These are phyloP conservation scores for Penicillium nordicum DNA, from an alignment of 2,329 filamentous ascomycete species.

Conservation along the genomic window DNA sequence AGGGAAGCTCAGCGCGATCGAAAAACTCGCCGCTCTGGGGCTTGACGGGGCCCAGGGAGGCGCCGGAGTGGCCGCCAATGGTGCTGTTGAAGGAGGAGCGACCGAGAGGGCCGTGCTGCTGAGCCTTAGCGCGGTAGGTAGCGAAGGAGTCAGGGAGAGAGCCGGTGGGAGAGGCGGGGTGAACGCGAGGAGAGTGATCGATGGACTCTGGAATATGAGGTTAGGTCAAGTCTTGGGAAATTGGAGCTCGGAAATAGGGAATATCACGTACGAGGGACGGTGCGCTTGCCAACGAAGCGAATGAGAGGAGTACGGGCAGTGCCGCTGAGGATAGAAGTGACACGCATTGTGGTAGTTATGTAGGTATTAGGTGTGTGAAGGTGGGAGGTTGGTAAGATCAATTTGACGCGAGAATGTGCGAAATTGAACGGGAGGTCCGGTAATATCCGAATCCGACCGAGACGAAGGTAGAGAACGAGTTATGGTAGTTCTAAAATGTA, in stretches of 20 bases:
- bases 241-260: not conserved
- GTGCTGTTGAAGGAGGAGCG: slow-evolving; percentile 37
- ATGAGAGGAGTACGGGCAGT: slow-evolving; percentile 47
- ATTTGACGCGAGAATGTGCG: slow-evolving; percentile 21
- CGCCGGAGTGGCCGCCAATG: slow-evolving; percentile 62
- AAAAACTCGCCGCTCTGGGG: slow-evolving; percentile 75
- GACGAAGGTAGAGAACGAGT: slow-evolving; percentile 1
- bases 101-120: slow-evolving; percentile 61
- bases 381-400: slow-evolving; percentile 11
- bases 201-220: slow-evolving; percentile 34
- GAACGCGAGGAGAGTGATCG: slow-evolving; percentile 56
- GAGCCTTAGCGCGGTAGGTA: slow-evolving; percentile 59
- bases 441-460: slow-evolving; percentile 29
- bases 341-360: slow-evolving; percentile 35
- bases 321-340: slow-evolving; percentile 41
- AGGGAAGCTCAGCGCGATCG: slow-evolving; percentile 82
- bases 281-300: slow-evolving; percentile 49
- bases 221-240: slow-evolving; percentile 14
- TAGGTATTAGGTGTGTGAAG: slow-evolving; percentile 7
- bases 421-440: slow-evolving; percentile 27
- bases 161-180: slow-evolving; percentile 56
- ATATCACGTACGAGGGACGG: slow-evolving; percentile 41
- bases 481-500: not conserved
- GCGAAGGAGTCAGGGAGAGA: slow-evolving; percentile 61
- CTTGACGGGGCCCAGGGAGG: slow-evolving; percentile 68